These are phyloP conservation scores for Laburnicola sp. DNA, from an alignment of 2,329 filamentous ascomycete species.

Conservation along the genomic window DNA sequence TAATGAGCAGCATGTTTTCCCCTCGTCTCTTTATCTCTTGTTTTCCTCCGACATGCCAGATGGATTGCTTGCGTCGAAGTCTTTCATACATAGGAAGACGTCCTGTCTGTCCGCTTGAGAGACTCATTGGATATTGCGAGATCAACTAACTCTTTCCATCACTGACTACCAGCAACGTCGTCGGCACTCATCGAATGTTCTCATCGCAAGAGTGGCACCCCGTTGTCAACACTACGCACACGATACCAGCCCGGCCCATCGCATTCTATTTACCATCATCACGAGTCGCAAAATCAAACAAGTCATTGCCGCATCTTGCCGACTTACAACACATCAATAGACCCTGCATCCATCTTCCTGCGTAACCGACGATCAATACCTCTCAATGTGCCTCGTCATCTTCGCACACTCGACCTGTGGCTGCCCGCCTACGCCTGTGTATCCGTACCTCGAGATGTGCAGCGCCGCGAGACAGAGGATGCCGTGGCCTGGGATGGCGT, in stretches of 20 bases:
- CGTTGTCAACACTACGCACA: slow-evolving; percentile 5
- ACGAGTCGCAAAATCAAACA: no score
- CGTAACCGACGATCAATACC: no score
- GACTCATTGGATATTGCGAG: background rate
- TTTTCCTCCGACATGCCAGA: background rate
- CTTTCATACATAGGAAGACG: background rate
- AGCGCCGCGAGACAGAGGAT: background rate
- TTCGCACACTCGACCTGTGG: slow-evolving; percentile 26
- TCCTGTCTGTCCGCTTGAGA: background rate
- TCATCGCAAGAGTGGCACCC: slow-evolving; percentile 5
- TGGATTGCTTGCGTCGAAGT: background rate
- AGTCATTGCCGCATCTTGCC: no score
- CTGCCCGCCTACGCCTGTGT: slow-evolving; percentile 27
- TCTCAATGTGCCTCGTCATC: slow-evolving; percentile 30
- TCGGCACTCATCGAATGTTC: no score
- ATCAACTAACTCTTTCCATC: no score
- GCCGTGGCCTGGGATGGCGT: slow-evolving; percentile 17
- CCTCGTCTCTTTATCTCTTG: background rate
- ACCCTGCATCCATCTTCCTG: no score
- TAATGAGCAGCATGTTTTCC: background rate
- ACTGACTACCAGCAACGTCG: background rate
- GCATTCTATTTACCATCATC: no score
- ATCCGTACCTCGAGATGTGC: slow-evolving; percentile 26
- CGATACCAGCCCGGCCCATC: no score
- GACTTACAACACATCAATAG: no score